Evolutionary conservation across 164 flowering plant genomes (phyloP), one percentile per base, ranked within the genome.

Genomic region (Magnolia changhungtana): DNA sequence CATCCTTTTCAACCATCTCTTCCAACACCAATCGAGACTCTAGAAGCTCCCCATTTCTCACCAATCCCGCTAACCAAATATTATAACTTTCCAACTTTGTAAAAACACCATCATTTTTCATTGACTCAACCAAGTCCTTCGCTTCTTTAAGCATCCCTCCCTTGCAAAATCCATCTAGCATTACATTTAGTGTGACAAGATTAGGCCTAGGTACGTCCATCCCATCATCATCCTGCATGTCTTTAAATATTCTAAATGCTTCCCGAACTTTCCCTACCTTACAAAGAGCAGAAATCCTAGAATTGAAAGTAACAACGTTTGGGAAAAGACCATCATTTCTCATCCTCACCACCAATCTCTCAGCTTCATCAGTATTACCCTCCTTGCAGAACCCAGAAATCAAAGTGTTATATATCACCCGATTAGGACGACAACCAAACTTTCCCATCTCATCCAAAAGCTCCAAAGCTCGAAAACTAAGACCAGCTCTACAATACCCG

Each of bases 211-310:
- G 98, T 78, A 93, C 81, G 68, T 89, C 98, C 75, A 90, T 69
- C 23, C 85, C 84, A 50, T 86, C 84, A 81, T 87, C 90, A 31
- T 85, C 78, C 66, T 87, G 90, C 99, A 96, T 96, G 78, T 96
- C 99, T 61, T 89, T 81, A 75, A 92, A 92, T 69, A 96, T 92
- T 73, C 86, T 84, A 68, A 88, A 87, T 37, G 98, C 99, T 80
- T 94, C 97, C 4, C 87, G 72, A 81, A 94, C 82, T 76, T 91
- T 91, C 27, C 96, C 97, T 4, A 83, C 71, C 1, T 78, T 78
- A 81, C 97, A 96, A 71, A 96, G 92, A 75, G 92, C 93, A 0
- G 99, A 87, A 78, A 94, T 91, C 86, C 97, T 88, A 74, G 94
- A 84, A 82, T 94, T 96, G 76, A 94, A 96, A 52, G 97, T 96